Conservation (phyloP, 2,329 filamentous ascomycete genomes). For the Chaetomium strumarium region DNA sequence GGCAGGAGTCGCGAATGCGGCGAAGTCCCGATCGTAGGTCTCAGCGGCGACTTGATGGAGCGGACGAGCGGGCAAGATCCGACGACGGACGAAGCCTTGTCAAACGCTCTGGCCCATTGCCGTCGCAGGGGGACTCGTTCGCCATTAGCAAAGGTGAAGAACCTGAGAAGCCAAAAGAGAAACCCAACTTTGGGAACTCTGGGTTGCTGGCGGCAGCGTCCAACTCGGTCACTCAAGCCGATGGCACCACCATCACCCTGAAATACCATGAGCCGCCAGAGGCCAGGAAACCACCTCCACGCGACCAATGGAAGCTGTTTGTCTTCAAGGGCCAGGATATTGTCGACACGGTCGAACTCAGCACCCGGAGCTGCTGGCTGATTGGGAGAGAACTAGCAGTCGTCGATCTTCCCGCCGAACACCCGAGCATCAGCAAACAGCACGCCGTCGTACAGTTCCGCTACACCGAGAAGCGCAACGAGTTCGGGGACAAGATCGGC, state of each 20-base stretch:
- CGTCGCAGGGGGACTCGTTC: constrained; percentile 56
- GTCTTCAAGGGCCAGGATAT: constrained; percentile 82
- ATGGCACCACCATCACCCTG: constrained; percentile 69
- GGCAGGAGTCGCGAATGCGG: constrained; percentile 12
- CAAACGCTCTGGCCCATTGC: constrained; percentile 46
- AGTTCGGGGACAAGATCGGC: constrained; percentile 78
- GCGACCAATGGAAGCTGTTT: constrained; percentile 81
- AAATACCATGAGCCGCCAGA: constrained; percentile 97
- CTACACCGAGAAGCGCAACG: constrained; percentile 73
- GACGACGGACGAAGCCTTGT: constrained; percentile 19
- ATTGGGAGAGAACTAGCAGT: constrained; percentile 75
- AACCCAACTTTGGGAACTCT: constrained; percentile 77
- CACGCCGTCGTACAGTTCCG: constrained; percentile 94
- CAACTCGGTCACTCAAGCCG: constrained; percentile 66
- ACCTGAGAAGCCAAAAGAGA: constrained; percentile 64
- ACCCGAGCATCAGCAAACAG: constrained; percentile 91
- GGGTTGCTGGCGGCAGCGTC: constrained; percentile 83
- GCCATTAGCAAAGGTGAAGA: constrained; percentile 47
- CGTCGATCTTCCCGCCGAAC: constrained; percentile 77
- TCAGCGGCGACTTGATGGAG: neutral
- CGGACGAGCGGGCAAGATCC: neutral
- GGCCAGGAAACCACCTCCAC: constrained; percentile 76
- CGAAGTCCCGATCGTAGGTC: constrained; percentile 2
- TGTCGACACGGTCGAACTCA: constrained; percentile 74
- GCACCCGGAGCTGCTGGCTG: constrained; percentile 79